phyloP scores from a whole-genome alignment of 495 filamentous ascomycete genomes.

The Apiosordaria backusii region DNA sequence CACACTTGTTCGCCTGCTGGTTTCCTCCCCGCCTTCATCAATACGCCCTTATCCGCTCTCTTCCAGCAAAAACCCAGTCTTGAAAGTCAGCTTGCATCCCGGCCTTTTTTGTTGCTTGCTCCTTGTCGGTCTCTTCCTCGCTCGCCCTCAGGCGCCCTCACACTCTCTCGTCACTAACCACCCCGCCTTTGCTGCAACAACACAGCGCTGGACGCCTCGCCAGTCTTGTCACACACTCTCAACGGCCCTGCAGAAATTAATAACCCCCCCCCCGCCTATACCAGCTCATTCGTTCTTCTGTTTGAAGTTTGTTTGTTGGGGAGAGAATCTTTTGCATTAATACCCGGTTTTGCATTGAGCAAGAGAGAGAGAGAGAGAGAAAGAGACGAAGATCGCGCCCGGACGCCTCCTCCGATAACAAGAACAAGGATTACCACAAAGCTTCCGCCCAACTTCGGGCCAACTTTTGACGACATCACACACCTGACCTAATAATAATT shows the following conservation, averaged over 20 bases:
- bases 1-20: too few species aligned
- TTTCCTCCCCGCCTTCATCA: neutral
- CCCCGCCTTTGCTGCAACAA: neutral
- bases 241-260: too few species aligned
- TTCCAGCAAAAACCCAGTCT: neutral
- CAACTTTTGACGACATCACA: too few species aligned
- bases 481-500: too few species aligned
- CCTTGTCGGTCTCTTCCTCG: neutral
- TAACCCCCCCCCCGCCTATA: too few species aligned
- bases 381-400: constrained; percentile 37
- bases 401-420: constrained; percentile 33
- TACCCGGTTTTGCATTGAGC: neutral
- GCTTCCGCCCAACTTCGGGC: too few species aligned
- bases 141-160: neutral
- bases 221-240: too few species aligned
- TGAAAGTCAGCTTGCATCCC: neutral
- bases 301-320: too few species aligned
- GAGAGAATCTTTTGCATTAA: neutral
- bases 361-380: constrained; percentile 27
- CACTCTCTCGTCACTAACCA: neutral
- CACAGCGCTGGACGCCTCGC: constrained; percentile 20
- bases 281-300: too few species aligned
- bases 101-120: constrained; percentile 3
- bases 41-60: neutral
- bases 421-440: constrained; percentile 24